A percentile compares a stretch with the other conserved stretches of the same genome.
Evolutionary conservation across 108 stramenopile species (phyloP).

Genomic region (Mediolabrus comicus): DNA sequence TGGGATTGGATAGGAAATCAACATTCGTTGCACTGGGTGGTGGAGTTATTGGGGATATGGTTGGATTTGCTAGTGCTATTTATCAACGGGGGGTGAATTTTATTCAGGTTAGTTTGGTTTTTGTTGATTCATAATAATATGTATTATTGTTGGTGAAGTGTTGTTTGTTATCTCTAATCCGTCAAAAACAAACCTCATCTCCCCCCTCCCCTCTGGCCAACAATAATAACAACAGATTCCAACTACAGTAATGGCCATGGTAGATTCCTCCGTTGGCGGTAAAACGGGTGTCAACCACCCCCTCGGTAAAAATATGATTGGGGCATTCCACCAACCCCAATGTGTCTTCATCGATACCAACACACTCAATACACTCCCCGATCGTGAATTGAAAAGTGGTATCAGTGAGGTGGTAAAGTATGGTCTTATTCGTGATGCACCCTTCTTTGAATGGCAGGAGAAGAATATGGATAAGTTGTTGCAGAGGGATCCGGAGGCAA

Average conservation of each 20-base stretch:
- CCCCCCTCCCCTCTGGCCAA: background rate
- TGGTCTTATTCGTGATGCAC: conserved; percentile 88
- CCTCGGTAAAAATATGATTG: conserved; percentile 98
- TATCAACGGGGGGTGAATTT: conserved; percentile 97
- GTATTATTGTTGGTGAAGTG: background rate
- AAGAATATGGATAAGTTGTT: conserved; percentile 77
- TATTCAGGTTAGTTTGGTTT: conserved; percentile 63
- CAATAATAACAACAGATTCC: conserved; percentile 57
- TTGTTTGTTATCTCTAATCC: background rate
- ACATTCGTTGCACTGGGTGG: conserved; percentile 97
- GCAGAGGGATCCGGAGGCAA: conserved; percentile 71
- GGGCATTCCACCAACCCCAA: conserved; percentile 97
- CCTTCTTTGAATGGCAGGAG: conserved; percentile 95
- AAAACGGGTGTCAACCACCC: conserved; percentile 98
- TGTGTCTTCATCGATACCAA: conserved; percentile 91
- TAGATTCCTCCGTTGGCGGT: conserved; percentile 96
- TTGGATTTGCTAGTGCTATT: conserved; percentile 96
- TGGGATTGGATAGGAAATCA: conserved; percentile 81
- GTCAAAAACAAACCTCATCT: background rate
- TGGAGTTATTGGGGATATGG: conserved; percentile 99
- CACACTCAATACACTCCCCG: conserved; percentile 85
- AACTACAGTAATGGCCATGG: conserved; percentile 99
- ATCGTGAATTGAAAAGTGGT: conserved; percentile 92
- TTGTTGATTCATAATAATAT: background rate
- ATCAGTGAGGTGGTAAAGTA: conserved; percentile 96